Base-by-base conservation (phyloP, 352 stramenopile genomes). In the Blastocystis sp. region DNA sequence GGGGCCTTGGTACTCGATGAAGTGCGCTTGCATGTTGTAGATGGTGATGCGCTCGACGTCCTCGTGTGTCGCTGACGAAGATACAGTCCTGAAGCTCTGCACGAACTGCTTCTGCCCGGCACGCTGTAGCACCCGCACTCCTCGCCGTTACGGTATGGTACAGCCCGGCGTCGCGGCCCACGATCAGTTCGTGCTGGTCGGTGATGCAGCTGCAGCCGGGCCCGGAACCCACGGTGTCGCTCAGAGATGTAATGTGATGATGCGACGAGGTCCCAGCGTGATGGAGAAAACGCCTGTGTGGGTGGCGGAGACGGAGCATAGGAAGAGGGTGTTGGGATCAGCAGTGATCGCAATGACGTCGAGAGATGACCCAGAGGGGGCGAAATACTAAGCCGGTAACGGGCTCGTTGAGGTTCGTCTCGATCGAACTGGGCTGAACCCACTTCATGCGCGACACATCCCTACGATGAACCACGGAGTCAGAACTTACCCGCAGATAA, bases 1-100 rank as follows among this genome's bases (percentile, higher is more conserved):
- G 21, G 17, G 10, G 11, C 40, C 69, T 19, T 79, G 69, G 52
- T 64, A 79, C 41, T 79, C 69, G 19, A 79, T 62, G n/a, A 79
- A 79, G 40, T 79, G 69, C 7, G 69, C 69, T 41, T 79, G 34
- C 56, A 62, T 28, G 69, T 79, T 79, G 56, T 79, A 79, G 41
- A 79, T 79, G 11, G 69, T 79, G 7, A 79, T 41, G 11, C 43
- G 56, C 43, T 79, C 41, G 21, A 2, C 38, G 56, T 41, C 56
- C 7, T 79, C 69, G 34, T 28, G 41, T 10, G 1, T 11, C 1
- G 4, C 21, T 10, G 41, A 38, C 23, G 62, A 40, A 1, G 62
- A 23, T 21, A 79, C 34, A 34, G 62, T 43, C 14, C 62, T 79
- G 45, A 62, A 79, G 52, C 69, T 64, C 48, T 23, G 40, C 23